Evolutionary conservation across 192 early-diverging fungal species (phyloP).

Genomic region (Gigaspora rosea): DNA sequence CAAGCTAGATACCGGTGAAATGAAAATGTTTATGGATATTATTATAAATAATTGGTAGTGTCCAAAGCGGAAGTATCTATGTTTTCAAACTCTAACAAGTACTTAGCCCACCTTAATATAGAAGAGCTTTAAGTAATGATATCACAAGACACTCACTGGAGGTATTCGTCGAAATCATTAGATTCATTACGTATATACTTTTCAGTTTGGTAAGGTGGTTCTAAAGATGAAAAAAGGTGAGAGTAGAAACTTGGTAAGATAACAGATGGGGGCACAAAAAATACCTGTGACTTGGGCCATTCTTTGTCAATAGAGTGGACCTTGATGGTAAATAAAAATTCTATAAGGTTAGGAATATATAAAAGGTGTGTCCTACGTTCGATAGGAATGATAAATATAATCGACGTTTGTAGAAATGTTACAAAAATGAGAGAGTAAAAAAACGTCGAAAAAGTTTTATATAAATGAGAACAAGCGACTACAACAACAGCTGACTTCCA

Average conservation of each 20-base stretch:
- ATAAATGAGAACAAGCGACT: no score
- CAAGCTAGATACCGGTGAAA: no score
- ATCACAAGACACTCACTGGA: conserved; percentile 11
- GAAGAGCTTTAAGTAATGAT: neutral
- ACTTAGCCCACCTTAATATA: neutral
- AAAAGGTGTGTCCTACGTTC: no score
- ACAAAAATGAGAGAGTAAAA: no score
- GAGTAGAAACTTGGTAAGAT: neutral
- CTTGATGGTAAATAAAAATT: no score
- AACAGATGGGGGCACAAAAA: neutral
- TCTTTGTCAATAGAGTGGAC: no score
- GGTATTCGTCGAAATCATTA: conserved; percentile 12
- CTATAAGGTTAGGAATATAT: no score
- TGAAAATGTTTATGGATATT: neutral
- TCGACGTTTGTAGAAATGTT: no score
- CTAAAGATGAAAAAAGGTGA: neutral
- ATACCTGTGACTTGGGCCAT: no score
- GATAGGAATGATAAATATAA: no score
- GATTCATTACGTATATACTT: neutral
- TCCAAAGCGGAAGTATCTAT: neutral
- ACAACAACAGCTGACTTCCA: no score
- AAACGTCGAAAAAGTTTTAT: no score
- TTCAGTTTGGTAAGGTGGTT: conserved; percentile 22
- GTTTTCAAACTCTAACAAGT: neutral
- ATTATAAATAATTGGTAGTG: neutral